Percentiles rank a stretch among this genome's conserved stretches.
Evolutionary conservation across 2,329 filamentous ascomycete genomes (phyloP).

Genomic region (Aureobasidium sp.): DNA sequence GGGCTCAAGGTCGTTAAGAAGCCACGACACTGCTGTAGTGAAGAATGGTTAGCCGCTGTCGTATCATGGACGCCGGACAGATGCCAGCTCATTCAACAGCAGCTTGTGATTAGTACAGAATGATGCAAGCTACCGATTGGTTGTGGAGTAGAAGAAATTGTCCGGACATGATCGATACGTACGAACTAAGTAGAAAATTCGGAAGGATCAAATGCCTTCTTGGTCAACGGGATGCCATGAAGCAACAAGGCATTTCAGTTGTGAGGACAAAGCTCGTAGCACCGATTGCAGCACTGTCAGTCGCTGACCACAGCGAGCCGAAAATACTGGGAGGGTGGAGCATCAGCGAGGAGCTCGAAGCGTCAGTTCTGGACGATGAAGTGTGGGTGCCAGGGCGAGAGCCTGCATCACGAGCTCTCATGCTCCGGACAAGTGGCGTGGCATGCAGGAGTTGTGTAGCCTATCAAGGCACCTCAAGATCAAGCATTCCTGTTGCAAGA

Average conservation of each 20-base stretch:
- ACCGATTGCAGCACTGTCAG: background rate
- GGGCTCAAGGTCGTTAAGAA: conserved; percentile 19
- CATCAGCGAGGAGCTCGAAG: background rate
- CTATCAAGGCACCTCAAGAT: conserved; percentile 7
- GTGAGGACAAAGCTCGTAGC: background rate
- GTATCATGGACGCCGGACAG: conserved; percentile 23
- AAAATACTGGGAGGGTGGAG: background rate
- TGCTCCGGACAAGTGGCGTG: conserved; percentile 9
- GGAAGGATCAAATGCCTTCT: conserved; percentile 6
- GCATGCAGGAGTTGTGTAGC: conserved; percentile 4
- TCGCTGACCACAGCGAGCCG: background rate
- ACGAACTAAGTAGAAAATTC: background rate
- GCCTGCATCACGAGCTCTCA: conserved; percentile 10
- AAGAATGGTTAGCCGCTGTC: conserved; percentile 22
- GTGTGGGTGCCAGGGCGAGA: conserved; percentile 6
- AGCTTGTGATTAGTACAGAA: conserved; percentile 3
- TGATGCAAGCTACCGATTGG: conserved; percentile 10
- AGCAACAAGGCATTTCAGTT: background rate
- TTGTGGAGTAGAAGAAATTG: background rate
- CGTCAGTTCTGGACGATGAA: background rate
- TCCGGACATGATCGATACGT: background rate
- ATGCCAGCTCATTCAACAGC: conserved; percentile 24
- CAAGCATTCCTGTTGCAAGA: conserved; percentile 7
- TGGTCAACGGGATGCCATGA: background rate
- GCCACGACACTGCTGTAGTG: conserved; percentile 24